Conservation (phyloP, 306 rosid genomes). For the Gastrolobium bilobum region DNA sequence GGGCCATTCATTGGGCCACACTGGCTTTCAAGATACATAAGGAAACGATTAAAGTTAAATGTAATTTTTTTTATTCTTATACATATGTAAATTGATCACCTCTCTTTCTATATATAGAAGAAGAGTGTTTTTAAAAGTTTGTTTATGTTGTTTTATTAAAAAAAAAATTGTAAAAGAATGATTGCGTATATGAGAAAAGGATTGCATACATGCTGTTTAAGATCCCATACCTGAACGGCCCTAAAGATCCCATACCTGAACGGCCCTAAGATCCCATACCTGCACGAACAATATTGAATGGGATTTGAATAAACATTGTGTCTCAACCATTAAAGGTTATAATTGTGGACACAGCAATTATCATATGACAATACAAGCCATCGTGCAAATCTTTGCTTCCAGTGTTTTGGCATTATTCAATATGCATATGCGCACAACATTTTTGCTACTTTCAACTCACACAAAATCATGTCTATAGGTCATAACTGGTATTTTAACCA, state of each 20-base stretch:
- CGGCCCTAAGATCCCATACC: background rate
- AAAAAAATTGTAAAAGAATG: no score
- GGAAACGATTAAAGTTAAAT: no score
- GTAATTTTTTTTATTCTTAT: no score
- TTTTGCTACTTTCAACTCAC: conserved; percentile 32
- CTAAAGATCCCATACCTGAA: background rate
- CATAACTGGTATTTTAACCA: conserved; percentile 24
- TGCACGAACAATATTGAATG: background rate
- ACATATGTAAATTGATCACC: no score
- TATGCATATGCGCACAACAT: conserved; percentile 1
- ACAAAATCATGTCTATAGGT: conserved; percentile 13
- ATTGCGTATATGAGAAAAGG: no score
- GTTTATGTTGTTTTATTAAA: no score
- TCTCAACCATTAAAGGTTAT: background rate
- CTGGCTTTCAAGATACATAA: no score
- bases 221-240: background rate
- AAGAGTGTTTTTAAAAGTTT: no score
- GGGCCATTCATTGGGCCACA: no score
- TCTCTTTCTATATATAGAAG: no score
- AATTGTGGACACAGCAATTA: background rate
- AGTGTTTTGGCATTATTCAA: background rate
- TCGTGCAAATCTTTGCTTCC: background rate
- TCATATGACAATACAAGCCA: background rate
- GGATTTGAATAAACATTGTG: background rate
- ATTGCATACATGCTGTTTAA: no score